Evolutionary conservation across 2,329 filamentous ascomycete species (phyloP).

Genomic region (Aspergillus thermomutatus): DNA sequence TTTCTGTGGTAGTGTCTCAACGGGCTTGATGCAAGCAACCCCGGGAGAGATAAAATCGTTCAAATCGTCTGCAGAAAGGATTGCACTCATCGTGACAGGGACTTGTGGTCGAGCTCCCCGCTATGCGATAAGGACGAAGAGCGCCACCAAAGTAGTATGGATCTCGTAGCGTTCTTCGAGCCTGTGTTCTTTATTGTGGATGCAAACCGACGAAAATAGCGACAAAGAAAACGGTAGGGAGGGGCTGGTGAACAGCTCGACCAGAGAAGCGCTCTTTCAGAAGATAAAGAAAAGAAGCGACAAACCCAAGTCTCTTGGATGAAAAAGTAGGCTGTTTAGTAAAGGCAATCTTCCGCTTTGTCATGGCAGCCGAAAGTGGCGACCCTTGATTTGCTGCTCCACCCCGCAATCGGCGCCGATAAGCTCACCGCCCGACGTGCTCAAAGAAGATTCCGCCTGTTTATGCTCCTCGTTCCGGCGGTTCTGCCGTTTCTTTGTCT

Average conservation of each 20-base stretch:
- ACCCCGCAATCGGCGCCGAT: conserved; percentile 24
- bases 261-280: neutral
- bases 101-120: conserved; percentile 11
- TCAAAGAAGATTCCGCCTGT: neutral
- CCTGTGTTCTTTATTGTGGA: neutral
- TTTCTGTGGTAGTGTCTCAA: conserved; percentile 79
- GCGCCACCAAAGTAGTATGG: conserved; percentile 2
- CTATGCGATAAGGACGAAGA: conserved; percentile 7
- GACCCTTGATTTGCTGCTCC: neutral
- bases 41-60: conserved; percentile 99
- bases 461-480: neutral
- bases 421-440: conserved; percentile 25
- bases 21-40: conserved; percentile 95
- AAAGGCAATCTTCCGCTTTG: neutral
- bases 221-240: neutral
- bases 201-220: neutral
- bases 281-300: neutral
- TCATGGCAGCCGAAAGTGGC: neutral
- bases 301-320: neutral
- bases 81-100: conserved; percentile 75
- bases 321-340: neutral
- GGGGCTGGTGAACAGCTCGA: neutral
- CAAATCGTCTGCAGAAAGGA: conserved; percentile 91
- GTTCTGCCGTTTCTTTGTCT: neutral
- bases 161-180: neutral